Percentiles rank a stretch among this genome's conserved stretches.
These are phyloP conservation scores for Aspergillus novofumigatus DNA, from an alignment of 2,329 filamentous ascomycete genomes.

Conservation along the genomic window DNA sequence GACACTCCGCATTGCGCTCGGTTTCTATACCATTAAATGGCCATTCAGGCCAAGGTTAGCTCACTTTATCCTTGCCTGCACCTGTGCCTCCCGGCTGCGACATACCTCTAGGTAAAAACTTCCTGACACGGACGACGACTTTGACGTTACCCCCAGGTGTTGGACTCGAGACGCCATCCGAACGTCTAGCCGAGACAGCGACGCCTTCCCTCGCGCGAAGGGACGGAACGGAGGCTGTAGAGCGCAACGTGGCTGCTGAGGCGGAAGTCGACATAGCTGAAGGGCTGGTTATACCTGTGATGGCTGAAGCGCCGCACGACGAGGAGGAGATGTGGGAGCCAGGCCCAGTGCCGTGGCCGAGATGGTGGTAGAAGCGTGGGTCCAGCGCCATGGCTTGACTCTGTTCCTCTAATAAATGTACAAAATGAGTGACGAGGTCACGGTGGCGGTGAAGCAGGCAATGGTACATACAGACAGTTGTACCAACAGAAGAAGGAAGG, in stretches of 20 bases:
- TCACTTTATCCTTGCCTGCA: background rate
- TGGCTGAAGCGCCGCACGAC: slow-evolving; percentile 29
- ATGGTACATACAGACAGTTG: slow-evolving; percentile 39
- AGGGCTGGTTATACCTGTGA: slow-evolving; percentile 34
- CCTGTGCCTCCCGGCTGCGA: slow-evolving; percentile 1
- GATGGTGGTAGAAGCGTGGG: slow-evolving; percentile 36
- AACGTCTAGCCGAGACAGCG: slow-evolving; percentile 49
- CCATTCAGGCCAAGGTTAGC: background rate
- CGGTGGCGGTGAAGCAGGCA: slow-evolving; percentile 35
- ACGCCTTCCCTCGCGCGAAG: slow-evolving; percentile 68
- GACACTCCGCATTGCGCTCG: slow-evolving; percentile 73
- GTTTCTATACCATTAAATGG: slow-evolving; percentile 56
- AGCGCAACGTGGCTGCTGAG: slow-evolving; percentile 40
- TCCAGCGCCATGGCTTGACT: slow-evolving; percentile 40
- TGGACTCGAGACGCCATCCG: slow-evolving; percentile 44
- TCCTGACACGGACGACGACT: slow-evolving; percentile 76
- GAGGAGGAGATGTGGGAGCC: slow-evolving; percentile 33
- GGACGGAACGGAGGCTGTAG: slow-evolving; percentile 74
- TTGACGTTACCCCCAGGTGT: slow-evolving; percentile 70
- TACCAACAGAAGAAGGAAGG: slow-evolving; percentile 15
- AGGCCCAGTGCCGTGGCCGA: slow-evolving; percentile 25
- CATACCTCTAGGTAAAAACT: slow-evolving; percentile 72
- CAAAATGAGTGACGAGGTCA: slow-evolving; percentile 36
- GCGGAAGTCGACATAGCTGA: slow-evolving; percentile 35
- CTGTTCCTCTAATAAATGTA: slow-evolving; percentile 36